phyloP scores from a whole-genome alignment of 139 green algal genomes.

The Desmodesmus armatus region DNA sequence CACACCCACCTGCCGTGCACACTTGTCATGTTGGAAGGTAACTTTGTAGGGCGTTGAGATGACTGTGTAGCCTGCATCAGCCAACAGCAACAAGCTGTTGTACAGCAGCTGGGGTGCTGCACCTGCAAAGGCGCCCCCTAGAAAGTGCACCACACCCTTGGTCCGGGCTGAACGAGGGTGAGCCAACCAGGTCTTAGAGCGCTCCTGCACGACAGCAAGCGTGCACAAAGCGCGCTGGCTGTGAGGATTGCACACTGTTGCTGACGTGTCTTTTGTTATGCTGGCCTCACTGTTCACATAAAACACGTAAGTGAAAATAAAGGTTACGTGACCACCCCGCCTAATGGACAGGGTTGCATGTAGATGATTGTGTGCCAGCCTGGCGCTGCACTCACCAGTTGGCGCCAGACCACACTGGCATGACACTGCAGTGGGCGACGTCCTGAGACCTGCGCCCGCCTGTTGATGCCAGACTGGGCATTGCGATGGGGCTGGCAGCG shows the following conservation, averaged over 20 bases:
- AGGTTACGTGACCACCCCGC: too few species aligned
- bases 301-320: too few species aligned
- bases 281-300: too few species aligned
- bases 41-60: constrained; percentile 75
- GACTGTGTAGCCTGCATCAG: constrained; percentile 60
- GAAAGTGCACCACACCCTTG: constrained; percentile 75
- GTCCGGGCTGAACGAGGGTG: constrained; percentile 22
- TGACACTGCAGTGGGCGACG: not conserved
- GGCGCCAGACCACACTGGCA: constrained; percentile 32
- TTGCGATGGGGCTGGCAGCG: too few species aligned
- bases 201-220: not conserved
- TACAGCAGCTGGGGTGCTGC: constrained; percentile 66
- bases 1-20: too few species aligned
- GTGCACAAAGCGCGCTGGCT: too few species aligned
- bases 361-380: not conserved
- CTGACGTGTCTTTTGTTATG: too few species aligned
- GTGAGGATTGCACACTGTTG: too few species aligned
- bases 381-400: constrained; percentile 7
- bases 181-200: constrained; percentile 23
- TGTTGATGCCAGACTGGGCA: too few species aligned
- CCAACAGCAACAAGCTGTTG: constrained; percentile 9
- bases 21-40: too few species aligned
- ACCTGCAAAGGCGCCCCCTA: constrained; percentile 77
- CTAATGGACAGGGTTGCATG: not conserved
- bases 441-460: too few species aligned